Evolutionary conservation across 2,329 filamentous ascomycete species (phyloP).

Genomic region (Blastomyces parvus): DNA sequence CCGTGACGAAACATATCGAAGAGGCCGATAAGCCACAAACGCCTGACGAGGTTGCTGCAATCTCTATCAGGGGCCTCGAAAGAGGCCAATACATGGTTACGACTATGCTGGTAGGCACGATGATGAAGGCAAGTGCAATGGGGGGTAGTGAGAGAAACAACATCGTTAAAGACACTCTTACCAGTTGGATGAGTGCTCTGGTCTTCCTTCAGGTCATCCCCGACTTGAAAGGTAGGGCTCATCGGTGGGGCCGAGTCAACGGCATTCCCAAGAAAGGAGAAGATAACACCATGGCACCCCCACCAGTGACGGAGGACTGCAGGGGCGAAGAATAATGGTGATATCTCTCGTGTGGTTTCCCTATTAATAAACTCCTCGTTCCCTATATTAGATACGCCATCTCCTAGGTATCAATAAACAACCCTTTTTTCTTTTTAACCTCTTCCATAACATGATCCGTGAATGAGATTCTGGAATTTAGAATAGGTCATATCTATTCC

Average conservation of each 20-base stretch:
- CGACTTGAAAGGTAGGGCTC: constrained; percentile 49
- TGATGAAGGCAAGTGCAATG: constrained; percentile 56
- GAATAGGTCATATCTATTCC: neutral
- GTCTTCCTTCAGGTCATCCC: constrained; percentile 49
- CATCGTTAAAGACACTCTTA: constrained; percentile 45
- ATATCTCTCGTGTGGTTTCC: neutral
- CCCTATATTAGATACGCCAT: constrained; percentile 11
- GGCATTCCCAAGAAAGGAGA: constrained; percentile 31
- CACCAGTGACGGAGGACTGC: neutral
- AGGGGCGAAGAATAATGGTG: neutral
- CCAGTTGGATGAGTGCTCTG: constrained; percentile 45
- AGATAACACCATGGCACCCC: neutral
- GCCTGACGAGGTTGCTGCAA: constrained; percentile 64
- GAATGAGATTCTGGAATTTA: neutral
- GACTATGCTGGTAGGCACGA: constrained; percentile 59
- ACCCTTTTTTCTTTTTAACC: neutral
- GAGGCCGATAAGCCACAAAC: constrained; percentile 70
- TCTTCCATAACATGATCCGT: no score
- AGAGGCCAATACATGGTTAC: constrained; percentile 70
- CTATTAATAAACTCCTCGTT: neutral
- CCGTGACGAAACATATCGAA: constrained; percentile 68
- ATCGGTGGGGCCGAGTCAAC: constrained; percentile 48
- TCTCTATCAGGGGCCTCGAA: constrained; percentile 65
- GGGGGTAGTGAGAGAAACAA: constrained; percentile 47
- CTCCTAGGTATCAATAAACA: constrained; percentile 13